A percentile compares a stretch with the other conserved stretches of the same genome.
These are phyloP conservation scores for Exophiala sp. DNA, from an alignment of 2,329 filamentous ascomycete species.

Conservation along the genomic window DNA sequence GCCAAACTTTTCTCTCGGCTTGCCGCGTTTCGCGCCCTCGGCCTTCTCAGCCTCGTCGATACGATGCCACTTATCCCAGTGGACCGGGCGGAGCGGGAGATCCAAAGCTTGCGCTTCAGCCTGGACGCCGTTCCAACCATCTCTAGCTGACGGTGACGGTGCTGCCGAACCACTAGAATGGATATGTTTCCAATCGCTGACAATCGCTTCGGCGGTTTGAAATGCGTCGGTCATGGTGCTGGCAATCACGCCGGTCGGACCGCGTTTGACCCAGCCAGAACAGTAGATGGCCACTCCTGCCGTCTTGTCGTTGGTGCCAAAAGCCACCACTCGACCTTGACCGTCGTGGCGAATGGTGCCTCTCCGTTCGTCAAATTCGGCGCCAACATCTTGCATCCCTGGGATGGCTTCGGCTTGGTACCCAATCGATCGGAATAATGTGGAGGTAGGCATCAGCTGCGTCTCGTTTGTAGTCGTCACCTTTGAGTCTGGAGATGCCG, in stretches of 20 bases:
- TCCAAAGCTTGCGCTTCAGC: constrained; percentile 52
- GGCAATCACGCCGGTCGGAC: constrained; percentile 91
- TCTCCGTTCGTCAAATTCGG: constrained; percentile 67
- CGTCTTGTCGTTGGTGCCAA: constrained; percentile 7
- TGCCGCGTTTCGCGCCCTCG: constrained; percentile 61
- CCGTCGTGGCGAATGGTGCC: constrained; percentile 81
- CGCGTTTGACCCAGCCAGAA: constrained; percentile 92
- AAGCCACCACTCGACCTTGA: constrained; percentile 60
- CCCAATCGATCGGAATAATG: constrained; percentile 90
- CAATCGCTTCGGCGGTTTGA: constrained; percentile 74
- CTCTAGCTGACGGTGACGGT: constrained; percentile 21
- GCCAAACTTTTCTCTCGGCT: constrained; percentile 65
- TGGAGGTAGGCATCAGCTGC: constrained; percentile 54
- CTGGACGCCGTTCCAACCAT: constrained; percentile 73
- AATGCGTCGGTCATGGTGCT: constrained; percentile 96
- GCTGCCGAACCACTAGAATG: constrained; percentile 14
- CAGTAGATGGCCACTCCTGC: constrained; percentile 69
- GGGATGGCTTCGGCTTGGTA: constrained; percentile 76
- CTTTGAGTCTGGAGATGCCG: constrained; percentile 47
- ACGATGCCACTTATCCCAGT: constrained; percentile 77
- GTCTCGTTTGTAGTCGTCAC: constrained; percentile 46
- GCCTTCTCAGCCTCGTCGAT: constrained; percentile 75
- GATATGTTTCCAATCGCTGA: constrained; percentile 59
- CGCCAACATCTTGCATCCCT: constrained; percentile 65
- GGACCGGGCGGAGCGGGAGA: constrained; percentile 53